These are phyloP conservation scores for Tolypocladium inflatum DNA, from an alignment of 2,329 filamentous ascomycete genomes.

Conservation along the genomic window DNA sequence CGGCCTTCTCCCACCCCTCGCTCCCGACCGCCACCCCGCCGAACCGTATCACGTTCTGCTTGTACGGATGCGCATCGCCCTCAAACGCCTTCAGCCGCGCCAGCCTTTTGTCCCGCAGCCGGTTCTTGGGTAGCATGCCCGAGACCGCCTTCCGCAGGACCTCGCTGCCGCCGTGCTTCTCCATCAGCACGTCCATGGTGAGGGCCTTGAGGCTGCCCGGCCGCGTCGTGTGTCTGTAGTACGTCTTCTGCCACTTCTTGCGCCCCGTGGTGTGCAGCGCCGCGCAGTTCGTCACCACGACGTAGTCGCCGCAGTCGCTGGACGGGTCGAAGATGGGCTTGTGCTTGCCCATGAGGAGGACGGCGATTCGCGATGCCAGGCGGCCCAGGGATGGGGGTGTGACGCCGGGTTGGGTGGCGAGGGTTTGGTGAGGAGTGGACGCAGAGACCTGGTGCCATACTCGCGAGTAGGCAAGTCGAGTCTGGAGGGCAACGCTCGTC, in stretches of 20 bases:
- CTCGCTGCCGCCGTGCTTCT: slow-evolving; percentile 88
- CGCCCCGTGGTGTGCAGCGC: slow-evolving; percentile 82
- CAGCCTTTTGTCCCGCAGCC: slow-evolving; percentile 78
- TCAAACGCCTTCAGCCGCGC: slow-evolving; percentile 92
- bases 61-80: slow-evolving; percentile 84
- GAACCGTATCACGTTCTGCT: slow-evolving; percentile 73
- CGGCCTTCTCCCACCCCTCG: slow-evolving; percentile 42
- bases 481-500: slow-evolving; percentile 42
- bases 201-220: slow-evolving; percentile 81
- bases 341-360: slow-evolving; percentile 94
- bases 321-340: slow-evolving; percentile 97
- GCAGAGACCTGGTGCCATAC: slow-evolving; percentile 85
- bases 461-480: slow-evolving; percentile 89
- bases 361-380: slow-evolving; percentile 77
- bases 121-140: slow-evolving; percentile 97
- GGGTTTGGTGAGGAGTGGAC: slow-evolving; percentile 52
- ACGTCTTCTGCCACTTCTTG: slow-evolving; percentile 89
- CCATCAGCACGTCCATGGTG: slow-evolving; percentile 91
- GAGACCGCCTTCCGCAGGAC: slow-evolving; percentile 84
- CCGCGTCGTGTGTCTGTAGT: slow-evolving; percentile 88
- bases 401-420: slow-evolving; percentile 46
- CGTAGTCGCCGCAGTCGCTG: slow-evolving; percentile 98
- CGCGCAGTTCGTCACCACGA: slow-evolving; percentile 84
- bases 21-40: slow-evolving; percentile 47
- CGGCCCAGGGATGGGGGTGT: slow-evolving; percentile 78